Base-by-base conservation (phyloP, 2,329 filamentous ascomycete genomes). In the Chrysoporthe cubensis region DNA sequence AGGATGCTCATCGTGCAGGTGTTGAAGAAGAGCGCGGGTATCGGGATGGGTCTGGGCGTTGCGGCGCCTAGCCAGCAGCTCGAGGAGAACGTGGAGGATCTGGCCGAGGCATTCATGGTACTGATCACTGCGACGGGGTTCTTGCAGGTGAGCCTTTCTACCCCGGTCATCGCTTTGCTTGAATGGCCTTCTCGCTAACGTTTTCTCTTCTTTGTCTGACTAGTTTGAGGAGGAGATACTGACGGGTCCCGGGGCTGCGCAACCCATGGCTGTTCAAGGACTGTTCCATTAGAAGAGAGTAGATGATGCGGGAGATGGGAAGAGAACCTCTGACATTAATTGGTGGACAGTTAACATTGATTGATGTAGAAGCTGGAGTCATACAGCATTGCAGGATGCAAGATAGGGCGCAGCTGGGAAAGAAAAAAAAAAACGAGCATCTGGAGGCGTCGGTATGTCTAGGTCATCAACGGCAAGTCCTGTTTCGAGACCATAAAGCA, bases 11-110 rank as follows among this genome's bases (percentile, higher is more conserved):
- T 98, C 74, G 88, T 96, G 71, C 91, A 94, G 58, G 90, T 97
- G 26, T 92, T 99, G 75, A 99, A 99, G 82, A 86, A 94, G 72
- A 92, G 92, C 73, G 92, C 92, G 0, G 92, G 92, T 60, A 91
- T 97, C 50, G 80, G 76, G 7, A 16, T 37, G 42, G 43, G 59
- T 11, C 26, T 46, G 6, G 78, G 78, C 43, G 63, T 26, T 34
- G 56, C 40, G 8, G 43, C 42, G 52, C 43, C 46, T n/a, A 68
- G 63, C 43, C 56, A 34, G 43, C 46, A 62, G 50, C 81, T 88
- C 46, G 88, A 88, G 64, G 83, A 89, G 66, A 87, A 88, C 71
- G 82, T 97, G 48, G 86, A 88, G 60, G 93, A 95, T 73, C 79
- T 98, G 72, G 92, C 94, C 6, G 93, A 97, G 77, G 90, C 92